Evolutionary conservation across 306 rosid species (phyloP), one percentile per base, ranked within the genome.

Genomic region (Urtica urens): DNA sequence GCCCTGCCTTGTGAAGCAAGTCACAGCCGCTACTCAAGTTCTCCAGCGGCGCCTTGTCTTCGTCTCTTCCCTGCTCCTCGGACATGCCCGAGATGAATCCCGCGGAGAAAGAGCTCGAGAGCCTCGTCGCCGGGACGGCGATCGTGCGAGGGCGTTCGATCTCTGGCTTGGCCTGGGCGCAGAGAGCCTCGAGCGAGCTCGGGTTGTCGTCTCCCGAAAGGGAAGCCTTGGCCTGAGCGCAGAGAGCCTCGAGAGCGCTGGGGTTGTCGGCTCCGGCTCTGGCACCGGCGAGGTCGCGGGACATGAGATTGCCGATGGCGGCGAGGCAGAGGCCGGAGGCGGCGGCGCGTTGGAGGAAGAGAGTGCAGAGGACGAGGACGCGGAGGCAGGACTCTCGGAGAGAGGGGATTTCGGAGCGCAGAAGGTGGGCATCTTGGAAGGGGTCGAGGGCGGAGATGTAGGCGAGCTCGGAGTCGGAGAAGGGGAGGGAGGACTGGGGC

Each of bases 401-500:
- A 0, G 43, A 49, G 46, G 95, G 95, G 34, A 84, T 42, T 59
- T 78, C 68, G 11, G 78, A 44, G 50, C 95, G 60, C 4, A 88
- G 38, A 63, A 78, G 61, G 37, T 88, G 73, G 2, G 90, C 95
- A 44, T 88, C 95, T 63, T 74, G 65, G 25, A 79, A 72, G 2
- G 95, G 95, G 16, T 88, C 90, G 1, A 88, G 95, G 33, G 70
- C 68, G 26, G 78, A 77, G 34, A 88, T 74, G 52, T 84, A 88
- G 30, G 85, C 90, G 4, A 72, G 45, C 48, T 83, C 95, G 3
- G 58, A 70, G 33, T 78, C 80, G 2, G 90, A 84, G 65, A 88
- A 88, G 22, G 95, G 86, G 59, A 71, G 43, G 0, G 77, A 78
- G 33, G 97, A 93, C 58, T 88, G 97, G 51, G 95, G 90, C 97